phyloP scores from a whole-genome alignment of 805 yeast species.

The Wickerhamiella allomyrinae region DNA sequence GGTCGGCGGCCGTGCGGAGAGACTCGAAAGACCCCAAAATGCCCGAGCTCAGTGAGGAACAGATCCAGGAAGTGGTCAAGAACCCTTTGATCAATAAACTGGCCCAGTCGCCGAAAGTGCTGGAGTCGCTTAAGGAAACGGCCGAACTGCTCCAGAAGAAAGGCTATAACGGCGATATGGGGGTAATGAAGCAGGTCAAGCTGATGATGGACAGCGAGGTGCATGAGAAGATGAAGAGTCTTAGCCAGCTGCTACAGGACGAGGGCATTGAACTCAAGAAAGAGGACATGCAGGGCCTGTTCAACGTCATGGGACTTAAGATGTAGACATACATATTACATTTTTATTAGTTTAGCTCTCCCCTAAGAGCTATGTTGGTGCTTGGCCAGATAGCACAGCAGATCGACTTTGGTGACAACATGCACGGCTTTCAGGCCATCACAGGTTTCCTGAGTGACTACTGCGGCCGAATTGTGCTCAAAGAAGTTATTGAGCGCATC shows the following conservation, averaged over 20 bases:
- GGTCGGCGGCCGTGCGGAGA: too few species aligned
- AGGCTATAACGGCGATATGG: slow-evolving; percentile 17
- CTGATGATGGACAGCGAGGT: slow-evolving; percentile 21
- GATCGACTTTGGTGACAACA: slow-evolving; percentile 77
- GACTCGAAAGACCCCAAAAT: background rate
- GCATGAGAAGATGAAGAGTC: slow-evolving; percentile 14
- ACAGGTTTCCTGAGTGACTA: slow-evolving; percentile 47
- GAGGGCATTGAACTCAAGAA: slow-evolving; percentile 14
- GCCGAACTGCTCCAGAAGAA: slow-evolving; percentile 12
- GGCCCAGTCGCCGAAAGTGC: slow-evolving; percentile 14
- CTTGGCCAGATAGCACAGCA: slow-evolving; percentile 36
- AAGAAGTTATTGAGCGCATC: slow-evolving; percentile 61
- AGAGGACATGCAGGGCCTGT: slow-evolving; percentile 12
- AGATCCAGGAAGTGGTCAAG: slow-evolving; percentile 8
- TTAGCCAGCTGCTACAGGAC: slow-evolving; percentile 13
- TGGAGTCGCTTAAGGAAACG: slow-evolving; percentile 13
- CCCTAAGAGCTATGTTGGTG: slow-evolving; percentile 1
- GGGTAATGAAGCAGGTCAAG: slow-evolving; percentile 18
- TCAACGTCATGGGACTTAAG: slow-evolving; percentile 9
- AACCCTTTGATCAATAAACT: slow-evolving; percentile 14
- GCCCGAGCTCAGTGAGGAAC: slow-evolving; percentile 10
- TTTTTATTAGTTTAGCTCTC: too few species aligned
- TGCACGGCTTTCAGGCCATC: slow-evolving; percentile 48
- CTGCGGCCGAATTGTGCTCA: slow-evolving; percentile 73
- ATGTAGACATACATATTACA: too few species aligned